These are phyloP conservation scores for Tricholoma flavovirens DNA, from an alignment of 768 basidiomycete species.

Conservation along the genomic window DNA sequence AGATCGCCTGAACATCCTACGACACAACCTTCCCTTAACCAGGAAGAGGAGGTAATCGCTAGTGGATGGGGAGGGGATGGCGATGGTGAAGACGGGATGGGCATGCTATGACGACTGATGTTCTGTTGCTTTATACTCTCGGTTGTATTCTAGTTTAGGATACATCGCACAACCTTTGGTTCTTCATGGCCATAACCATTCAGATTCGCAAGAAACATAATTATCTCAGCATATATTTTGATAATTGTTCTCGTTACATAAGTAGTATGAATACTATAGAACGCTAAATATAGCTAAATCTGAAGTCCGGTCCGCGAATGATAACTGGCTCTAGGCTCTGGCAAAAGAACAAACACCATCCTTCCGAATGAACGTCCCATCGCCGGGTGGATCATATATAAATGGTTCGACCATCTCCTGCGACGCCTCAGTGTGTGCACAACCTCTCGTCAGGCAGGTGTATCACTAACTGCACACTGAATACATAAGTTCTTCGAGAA, in stretches of 20 bases:
- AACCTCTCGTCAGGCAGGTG: too few relatives aligned
- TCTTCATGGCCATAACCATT: background rate
- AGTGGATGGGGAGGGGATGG: slow-evolving; percentile 71
- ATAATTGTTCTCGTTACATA: too few relatives aligned
- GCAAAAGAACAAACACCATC: too few relatives aligned
- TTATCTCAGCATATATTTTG: too few relatives aligned
- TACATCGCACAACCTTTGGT: background rate
- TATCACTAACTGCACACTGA: background rate
- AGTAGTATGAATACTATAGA: too few relatives aligned
- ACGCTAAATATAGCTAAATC: too few relatives aligned
- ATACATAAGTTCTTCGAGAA: background rate
- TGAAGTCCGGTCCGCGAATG: too few relatives aligned
- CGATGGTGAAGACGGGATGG: slow-evolving; percentile 71
- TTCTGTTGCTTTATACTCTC: background rate
- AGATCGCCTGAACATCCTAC: slow-evolving; percentile 22
- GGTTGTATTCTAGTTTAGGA: background rate
- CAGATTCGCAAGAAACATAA: background rate
- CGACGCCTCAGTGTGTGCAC: too few relatives aligned
- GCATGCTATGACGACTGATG: slow-evolving; percentile 41
- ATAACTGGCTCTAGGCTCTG: too few relatives aligned
- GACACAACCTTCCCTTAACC: slow-evolving; percentile 26
- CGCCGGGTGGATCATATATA: too few relatives aligned
- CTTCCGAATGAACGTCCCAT: too few relatives aligned
- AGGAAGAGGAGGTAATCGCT: slow-evolving; percentile 59
- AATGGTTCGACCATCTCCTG: too few relatives aligned